Percentiles rank a stretch among this genome's conserved stretches.
These are phyloP conservation scores for Beauveria rudraprayagi DNA, from an alignment of 2,329 filamentous ascomycete species.

Conservation along the genomic window DNA sequence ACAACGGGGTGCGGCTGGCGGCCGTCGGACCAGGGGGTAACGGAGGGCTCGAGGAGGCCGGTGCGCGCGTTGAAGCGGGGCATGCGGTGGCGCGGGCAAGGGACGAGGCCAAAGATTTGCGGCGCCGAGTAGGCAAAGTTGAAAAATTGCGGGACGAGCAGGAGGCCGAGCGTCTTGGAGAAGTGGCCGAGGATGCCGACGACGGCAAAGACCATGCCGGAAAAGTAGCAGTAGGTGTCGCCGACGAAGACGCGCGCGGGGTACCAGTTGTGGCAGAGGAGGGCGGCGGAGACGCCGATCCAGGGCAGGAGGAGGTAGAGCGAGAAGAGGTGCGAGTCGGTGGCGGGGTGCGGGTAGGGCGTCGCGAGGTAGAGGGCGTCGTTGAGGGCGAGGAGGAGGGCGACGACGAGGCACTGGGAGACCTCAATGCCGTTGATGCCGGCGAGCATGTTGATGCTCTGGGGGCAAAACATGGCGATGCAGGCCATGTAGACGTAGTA, in stretches of 20 bases:
- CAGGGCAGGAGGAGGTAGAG: constrained; percentile 92
- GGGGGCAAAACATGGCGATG: constrained; percentile 94
- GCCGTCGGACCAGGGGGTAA: constrained; percentile 63
- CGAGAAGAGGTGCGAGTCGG: constrained; percentile 91
- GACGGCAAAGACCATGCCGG: constrained; percentile 96
- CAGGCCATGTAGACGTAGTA: constrained; percentile 98
- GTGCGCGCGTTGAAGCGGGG: constrained; percentile 81
- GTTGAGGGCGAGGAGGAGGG: constrained; percentile 73
- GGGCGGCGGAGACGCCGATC: constrained; percentile 79
- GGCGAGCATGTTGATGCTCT: constrained; percentile 98
- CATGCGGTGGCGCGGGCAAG: constrained; percentile 86
- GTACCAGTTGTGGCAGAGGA: constrained; percentile 91
- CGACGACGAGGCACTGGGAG: constrained; percentile 85
- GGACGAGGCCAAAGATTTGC: constrained; percentile 82
- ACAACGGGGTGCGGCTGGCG: constrained; percentile 61
- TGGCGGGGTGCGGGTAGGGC: constrained; percentile 83
- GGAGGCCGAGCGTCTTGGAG: constrained; percentile 86
- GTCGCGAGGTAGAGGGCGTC: constrained; percentile 80
- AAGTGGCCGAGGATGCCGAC: constrained; percentile 97
- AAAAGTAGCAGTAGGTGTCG: constrained; percentile 99
- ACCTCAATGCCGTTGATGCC: constrained; percentile 99
- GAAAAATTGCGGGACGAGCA: constrained; percentile 89
- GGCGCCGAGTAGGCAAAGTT: constrained; percentile 93
- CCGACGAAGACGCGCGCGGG: constrained; percentile 93
- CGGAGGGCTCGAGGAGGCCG: constrained; percentile 77